These are phyloP conservation scores for Nothophytophthora sp. DNA, from an alignment of 352 stramenopile genomes.

Conservation along the genomic window DNA sequence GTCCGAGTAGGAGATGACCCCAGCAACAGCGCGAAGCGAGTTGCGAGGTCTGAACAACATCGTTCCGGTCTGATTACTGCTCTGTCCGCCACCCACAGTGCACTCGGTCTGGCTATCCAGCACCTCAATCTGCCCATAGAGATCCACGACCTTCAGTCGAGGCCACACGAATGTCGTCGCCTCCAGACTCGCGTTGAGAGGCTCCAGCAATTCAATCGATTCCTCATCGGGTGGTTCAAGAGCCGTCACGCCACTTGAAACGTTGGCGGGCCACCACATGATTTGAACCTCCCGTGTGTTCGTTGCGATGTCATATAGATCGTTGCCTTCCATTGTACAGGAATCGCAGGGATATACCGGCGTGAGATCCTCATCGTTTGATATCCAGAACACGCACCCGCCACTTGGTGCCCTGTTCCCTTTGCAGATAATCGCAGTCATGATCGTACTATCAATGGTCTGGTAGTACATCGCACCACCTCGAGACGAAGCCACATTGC, in stretches of 20 bases:
- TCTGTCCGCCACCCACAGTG: constrained; percentile 18
- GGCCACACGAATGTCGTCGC: constrained; percentile 41
- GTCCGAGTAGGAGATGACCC: constrained; percentile 42
- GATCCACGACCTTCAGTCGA: constrained; percentile 52
- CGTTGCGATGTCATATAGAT: constrained; percentile 55
- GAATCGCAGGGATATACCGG: constrained; percentile 33
- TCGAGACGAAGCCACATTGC: constrained; percentile 37
- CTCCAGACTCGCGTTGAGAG: constrained; percentile 28
- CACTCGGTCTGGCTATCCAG: constrained; percentile 55
- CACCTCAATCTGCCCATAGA: constrained; percentile 66
- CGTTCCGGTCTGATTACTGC: constrained; percentile 5
- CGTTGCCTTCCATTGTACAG: constrained; percentile 46
- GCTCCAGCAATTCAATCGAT: constrained; percentile 36
- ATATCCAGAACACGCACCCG: constrained; percentile 69
- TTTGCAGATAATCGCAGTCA: constrained; percentile 25
- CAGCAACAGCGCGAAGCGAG: constrained; percentile 19
- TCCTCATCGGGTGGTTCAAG: constrained; percentile 53
- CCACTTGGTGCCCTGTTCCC: constrained; percentile 50
- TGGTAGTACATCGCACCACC: constrained; percentile 58
- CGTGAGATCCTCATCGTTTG: constrained; percentile 14
- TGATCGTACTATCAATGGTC: constrained; percentile 21
- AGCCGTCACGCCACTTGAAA: constrained; percentile 38
- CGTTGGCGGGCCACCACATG: constrained; percentile 57
- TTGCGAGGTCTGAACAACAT: constrained; percentile 37
- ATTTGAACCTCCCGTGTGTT: constrained; percentile 57